Evolutionary conservation across 2,329 filamentous ascomycete species (phyloP), one percentile per base, ranked within the genome.

Genomic region (Fusarium sp.): DNA sequence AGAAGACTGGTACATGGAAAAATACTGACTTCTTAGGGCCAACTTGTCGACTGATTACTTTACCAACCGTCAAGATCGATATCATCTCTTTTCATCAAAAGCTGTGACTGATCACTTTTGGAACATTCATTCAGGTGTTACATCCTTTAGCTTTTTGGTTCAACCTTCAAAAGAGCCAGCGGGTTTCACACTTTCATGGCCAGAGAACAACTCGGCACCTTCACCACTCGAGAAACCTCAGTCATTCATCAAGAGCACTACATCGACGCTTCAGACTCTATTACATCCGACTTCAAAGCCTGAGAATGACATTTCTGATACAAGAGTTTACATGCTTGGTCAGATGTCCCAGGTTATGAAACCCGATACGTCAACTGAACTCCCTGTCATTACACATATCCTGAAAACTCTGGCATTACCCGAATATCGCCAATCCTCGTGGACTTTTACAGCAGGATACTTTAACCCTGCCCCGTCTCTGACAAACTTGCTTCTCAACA

Each of bases 361-460:
- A 38, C 91, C 92, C 0, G 90, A 97, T 74, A 89, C 89, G 1
- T 98, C 95, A 1, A 98, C 95, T 15, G 96, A 99, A 80, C 90
- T 96, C 15, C 94, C 93, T 2, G 92, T 92, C 18, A 84, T 99
- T 20, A 93, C 90, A 0, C 88, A 88, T 48, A 88, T 98, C 41
- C 87, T 98, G 6, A 87, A 87, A 45, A 88, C 88, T 2, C 86
- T 98, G 6, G 86, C 91, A 1, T 82, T 81, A 1, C 87, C 92
- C 0, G 83, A 86, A 9, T 92, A 93, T 75, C 83, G 85, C 13
- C 87, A 89, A 37, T 93, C 92, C 0, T 91, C 90, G 17, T 99
- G 96, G 96, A 96, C 94, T 1, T 98, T 99, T 80, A 98, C 96
- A 2, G 96, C 96, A 0, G 96, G 96, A 56, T 99, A 99, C 83